Percentiles rank a stretch among this genome's conserved stretches.
phyloP scores from a whole-genome alignment of 164 flowering plant genomes.

The Brasenia schreberi region DNA sequence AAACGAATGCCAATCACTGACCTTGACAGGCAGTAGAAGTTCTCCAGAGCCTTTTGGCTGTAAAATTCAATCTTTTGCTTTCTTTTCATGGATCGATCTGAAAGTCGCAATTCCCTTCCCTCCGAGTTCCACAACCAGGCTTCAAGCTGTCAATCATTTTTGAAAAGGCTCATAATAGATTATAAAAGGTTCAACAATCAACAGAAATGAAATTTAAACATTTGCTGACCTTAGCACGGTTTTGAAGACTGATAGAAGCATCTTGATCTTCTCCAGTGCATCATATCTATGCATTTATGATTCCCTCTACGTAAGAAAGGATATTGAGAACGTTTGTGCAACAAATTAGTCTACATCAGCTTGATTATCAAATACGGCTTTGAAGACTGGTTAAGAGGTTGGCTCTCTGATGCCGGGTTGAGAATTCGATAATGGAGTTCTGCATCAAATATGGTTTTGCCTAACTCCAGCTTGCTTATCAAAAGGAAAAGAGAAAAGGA shows the following conservation, averaged over 20 bases:
- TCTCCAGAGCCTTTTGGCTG: slow-evolving; percentile 74
- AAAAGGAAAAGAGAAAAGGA: too few relatives aligned
- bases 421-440: too few relatives aligned
- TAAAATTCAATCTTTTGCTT: slow-evolving; percentile 80
- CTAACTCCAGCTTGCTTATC: too few relatives aligned
- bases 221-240: slow-evolving; percentile 52
- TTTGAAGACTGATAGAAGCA: slow-evolving; percentile 71
- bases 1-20: slow-evolving; percentile 5
- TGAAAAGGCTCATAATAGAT: neutral
- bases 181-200: neutral
- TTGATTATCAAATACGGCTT: too few relatives aligned
- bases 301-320: too few relatives aligned
- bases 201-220: neutral
- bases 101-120: slow-evolving; percentile 66
- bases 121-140: slow-evolving; percentile 73
- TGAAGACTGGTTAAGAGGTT: too few relatives aligned
- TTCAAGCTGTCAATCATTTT: slow-evolving; percentile 41
- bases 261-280: slow-evolving; percentile 80
- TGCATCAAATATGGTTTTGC: too few relatives aligned
- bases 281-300: slow-evolving; percentile 32
- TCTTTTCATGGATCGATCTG: slow-evolving; percentile 87
- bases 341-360: too few relatives aligned
- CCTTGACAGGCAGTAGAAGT: slow-evolving; percentile 79
- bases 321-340: too few relatives aligned
- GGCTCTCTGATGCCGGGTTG: too few relatives aligned